These are phyloP conservation scores for Glycine soja DNA, from an alignment of 306 rosid genomes.

Conservation along the genomic window DNA sequence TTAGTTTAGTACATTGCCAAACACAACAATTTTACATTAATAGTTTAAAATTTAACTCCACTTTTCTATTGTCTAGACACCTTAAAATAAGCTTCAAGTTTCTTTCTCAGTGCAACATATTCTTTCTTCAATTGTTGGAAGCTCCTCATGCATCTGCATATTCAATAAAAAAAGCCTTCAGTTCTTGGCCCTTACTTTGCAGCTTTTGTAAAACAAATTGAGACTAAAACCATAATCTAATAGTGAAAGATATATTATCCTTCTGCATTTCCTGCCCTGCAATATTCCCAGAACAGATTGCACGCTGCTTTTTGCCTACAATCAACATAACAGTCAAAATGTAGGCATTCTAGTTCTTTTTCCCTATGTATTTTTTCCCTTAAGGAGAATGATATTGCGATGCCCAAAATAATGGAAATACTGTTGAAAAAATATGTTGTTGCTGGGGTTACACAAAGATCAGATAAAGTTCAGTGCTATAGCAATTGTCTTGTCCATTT, in stretches of 20 bases:
- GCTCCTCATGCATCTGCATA: constrained; percentile 75
- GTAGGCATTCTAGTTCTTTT: too few species aligned
- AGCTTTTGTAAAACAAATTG: background rate
- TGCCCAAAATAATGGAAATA: background rate
- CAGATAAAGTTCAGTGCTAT: background rate
- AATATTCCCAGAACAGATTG: constrained; percentile 79
- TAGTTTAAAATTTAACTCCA: background rate
- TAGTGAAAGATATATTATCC: constrained; percentile 61
- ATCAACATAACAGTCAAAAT: too few species aligned
- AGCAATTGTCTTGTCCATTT: background rate
- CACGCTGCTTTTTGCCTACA: constrained; percentile 66
- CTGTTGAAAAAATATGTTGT: background rate
- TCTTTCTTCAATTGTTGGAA: constrained; percentile 88
- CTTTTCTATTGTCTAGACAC: constrained; percentile 44
- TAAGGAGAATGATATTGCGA: background rate
- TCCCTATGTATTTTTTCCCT: background rate
- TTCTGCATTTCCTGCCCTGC: constrained; percentile 73
- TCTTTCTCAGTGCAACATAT: constrained; percentile 75
- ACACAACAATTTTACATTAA: background rate
- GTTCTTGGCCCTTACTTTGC: background rate
- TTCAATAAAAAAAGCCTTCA: background rate
- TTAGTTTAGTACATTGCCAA: too few species aligned
- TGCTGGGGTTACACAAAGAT: background rate
- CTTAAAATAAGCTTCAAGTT: constrained; percentile 94
- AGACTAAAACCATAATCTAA: too few species aligned